Evolutionary conservation across 768 basidiomycete genomes (phyloP), one percentile per base, ranked within the genome.

Genomic region (Tricholoma sp.): DNA sequence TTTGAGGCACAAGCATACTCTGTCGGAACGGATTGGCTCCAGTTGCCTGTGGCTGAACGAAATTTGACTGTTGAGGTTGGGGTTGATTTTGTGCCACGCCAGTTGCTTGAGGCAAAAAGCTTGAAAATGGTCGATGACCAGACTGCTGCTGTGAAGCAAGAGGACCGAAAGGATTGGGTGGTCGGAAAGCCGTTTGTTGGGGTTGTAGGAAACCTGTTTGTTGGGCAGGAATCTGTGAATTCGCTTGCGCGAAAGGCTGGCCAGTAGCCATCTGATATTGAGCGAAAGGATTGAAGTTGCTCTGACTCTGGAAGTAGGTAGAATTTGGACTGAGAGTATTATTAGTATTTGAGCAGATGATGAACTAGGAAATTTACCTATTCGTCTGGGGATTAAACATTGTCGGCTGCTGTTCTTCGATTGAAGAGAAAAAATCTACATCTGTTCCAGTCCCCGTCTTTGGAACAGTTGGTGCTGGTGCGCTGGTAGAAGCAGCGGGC

Each of bases 351-450:
- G 53, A 56, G 17, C 37, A 47, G 54, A 33, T 17, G 18, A 20
- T 24, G 4, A 29, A 34, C n/a, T 41, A 24, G 11, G 28, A 29
- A 20, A 34, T 28, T 31, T 59, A 84, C 86, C 81, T 84, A 64
- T 78, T 77, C 6, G 80, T 78, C 58, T 82, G 78, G 6, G 86
- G 81, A 58, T 84, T 84, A 67, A 86, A 86, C 76, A 83, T 83
- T n/a, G 81, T 76, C 8, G 84, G 78, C 65, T 91, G 87, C 55
- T 88, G 85, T 53, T 82, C 80, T 67, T 97, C 94, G 61, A 99
- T 96, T 5, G 90, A 82, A 28, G 77, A 72, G 72, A 99, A 97
- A 76, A 99, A 94, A 70, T 98, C 96, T 17, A 83, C 71, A 32
- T 78, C 79, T 55, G 82, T 83, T 58, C 70, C 76, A n/a, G 44